Percentiles rank a stretch among this genome's conserved stretches.
These are phyloP conservation scores for Helichrysum umbraculigerum DNA, from an alignment of 129 eudicot species.

Conservation along the genomic window DNA sequence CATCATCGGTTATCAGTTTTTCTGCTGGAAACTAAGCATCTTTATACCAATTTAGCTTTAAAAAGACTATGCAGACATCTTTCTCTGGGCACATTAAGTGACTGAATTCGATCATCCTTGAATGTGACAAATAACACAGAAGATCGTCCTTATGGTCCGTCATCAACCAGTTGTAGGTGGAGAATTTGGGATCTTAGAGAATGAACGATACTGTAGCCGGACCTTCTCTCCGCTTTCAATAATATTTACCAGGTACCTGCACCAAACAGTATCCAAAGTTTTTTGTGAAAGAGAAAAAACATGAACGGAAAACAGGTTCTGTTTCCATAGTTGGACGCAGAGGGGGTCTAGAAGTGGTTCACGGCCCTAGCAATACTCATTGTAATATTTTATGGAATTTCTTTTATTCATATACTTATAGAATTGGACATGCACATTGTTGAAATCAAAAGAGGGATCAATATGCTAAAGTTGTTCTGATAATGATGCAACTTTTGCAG, in stretches of 20 bases:
- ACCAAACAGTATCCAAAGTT: not conserved
- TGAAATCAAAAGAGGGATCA: not conserved
- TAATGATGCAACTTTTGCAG: not conserved
- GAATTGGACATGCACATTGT: not conserved
- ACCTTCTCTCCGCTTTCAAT: constrained; percentile 86
- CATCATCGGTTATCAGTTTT: not conserved
- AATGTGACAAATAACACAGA: not conserved
- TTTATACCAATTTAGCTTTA: not conserved
- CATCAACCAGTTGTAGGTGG: constrained; percentile 43
- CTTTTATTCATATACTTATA: too few relatives aligned
- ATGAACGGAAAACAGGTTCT: not conserved
- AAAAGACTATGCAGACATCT: not conserved
- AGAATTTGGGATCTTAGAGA: constrained; percentile 52
- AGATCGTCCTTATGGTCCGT: constrained; percentile 11
- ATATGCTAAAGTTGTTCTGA: too few relatives aligned
- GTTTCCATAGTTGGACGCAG: not conserved
- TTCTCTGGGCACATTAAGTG: not conserved
- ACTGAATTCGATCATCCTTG: not conserved
- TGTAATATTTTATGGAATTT: not conserved
- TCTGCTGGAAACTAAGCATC: not conserved
- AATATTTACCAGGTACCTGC: constrained; percentile 82
- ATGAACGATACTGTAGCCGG: constrained; percentile 86
- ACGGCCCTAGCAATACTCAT: not conserved
- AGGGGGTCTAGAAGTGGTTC: too few relatives aligned
- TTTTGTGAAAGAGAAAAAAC: not conserved